Percentiles rank a stretch among this genome's conserved stretches.
These are phyloP conservation scores for Diaporthe sp. DNA, from an alignment of 2,329 filamentous ascomycete genomes.

Conservation along the genomic window DNA sequence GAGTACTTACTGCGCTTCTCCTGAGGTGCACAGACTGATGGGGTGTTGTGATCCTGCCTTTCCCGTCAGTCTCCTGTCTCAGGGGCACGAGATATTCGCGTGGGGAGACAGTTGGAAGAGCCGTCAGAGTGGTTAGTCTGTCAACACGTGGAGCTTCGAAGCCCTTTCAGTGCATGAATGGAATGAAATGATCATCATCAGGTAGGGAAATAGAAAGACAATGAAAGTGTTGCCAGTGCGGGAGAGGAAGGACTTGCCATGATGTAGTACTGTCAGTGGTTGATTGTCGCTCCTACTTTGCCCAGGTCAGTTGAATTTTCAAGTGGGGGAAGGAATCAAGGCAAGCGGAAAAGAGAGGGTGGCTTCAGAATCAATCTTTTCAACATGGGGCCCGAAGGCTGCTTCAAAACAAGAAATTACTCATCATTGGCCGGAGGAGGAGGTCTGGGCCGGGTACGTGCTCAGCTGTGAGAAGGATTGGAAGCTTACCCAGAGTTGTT, in stretches of 20 bases:
- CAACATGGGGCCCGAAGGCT: background rate
- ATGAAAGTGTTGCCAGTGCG: background rate
- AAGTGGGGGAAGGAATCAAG: background rate
- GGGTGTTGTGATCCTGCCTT: background rate
- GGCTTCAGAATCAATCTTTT: background rate
- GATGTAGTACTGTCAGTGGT: background rate
- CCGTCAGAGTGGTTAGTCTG: background rate
- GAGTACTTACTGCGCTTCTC: background rate
- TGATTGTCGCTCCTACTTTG: background rate
- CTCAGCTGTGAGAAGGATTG: background rate
- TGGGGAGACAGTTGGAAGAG: background rate
- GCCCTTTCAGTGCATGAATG: conserved; percentile 3
- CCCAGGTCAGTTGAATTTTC: background rate
- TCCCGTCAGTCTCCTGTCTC: background rate
- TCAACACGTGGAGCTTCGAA: background rate
- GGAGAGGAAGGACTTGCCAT: background rate
- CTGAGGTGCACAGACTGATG: background rate
- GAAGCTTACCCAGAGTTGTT: background rate
- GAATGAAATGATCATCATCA: background rate
- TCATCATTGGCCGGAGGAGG: background rate
- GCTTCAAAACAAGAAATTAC: background rate
- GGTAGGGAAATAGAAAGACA: background rate
- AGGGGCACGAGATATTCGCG: background rate
- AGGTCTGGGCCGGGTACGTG: background rate
- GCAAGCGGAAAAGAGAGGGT: accelerated